A percentile compares a stretch with the other conserved stretches of the same genome.
Conservation (phyloP, 78 protist genomes). For the Tieghemostelium lacteum region DNA sequence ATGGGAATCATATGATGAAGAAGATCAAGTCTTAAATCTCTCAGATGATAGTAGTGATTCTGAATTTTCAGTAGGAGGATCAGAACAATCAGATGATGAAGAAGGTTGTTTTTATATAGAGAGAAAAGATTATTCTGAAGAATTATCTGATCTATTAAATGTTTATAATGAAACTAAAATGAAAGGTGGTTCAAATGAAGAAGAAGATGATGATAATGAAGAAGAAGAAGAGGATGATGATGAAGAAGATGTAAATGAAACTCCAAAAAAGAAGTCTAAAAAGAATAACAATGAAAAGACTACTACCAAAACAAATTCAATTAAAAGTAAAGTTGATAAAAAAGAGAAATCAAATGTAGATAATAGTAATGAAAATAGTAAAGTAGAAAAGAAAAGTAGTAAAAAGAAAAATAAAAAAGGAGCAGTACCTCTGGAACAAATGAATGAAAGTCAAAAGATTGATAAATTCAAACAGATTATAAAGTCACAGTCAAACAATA, state of each 20-base stretch:
- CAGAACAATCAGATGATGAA: no score
- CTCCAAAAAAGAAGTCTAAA: not conserved
- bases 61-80: no score
- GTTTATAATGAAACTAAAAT: no score
- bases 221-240: not conserved
- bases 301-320: not conserved
- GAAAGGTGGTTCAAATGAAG: not conserved
- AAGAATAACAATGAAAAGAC: not conserved
- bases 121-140: no score
- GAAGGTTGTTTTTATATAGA: no score
- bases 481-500: not conserved
- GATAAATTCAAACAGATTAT: conserved; percentile 8
- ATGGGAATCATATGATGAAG: conserved; percentile 41
- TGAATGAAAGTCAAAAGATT: conserved; percentile 1
- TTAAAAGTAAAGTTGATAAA: not conserved
- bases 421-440: not conserved
- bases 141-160: no score
- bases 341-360: not conserved
- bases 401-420: not conserved
- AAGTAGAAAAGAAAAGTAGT: not conserved
- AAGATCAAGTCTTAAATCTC: not conserved
- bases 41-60: no score
- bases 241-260: conserved; percentile 7
- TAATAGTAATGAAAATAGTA: no score
- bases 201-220: not conserved